Conservation (phyloP, 441 rosid species). For the Croton laevigatus region DNA sequence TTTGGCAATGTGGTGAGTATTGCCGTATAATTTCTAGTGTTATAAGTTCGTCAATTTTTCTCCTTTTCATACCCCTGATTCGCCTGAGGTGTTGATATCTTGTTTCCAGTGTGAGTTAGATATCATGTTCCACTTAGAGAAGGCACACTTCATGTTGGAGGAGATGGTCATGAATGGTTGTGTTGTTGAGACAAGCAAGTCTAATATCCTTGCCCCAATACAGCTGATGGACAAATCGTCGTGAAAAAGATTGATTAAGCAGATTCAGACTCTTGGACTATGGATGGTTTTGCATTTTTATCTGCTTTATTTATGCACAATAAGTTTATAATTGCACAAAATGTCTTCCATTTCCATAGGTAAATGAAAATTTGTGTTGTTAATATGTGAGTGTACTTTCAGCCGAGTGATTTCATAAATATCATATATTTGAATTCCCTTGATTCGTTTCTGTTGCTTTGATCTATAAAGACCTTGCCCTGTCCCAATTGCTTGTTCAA, state of each 20-base stretch:
- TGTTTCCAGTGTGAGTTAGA: conserved; percentile 77
- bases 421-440: neutral
- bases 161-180: conserved; percentile 98
- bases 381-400: neutral
- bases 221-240: conserved; percentile 79
- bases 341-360: neutral
- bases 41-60: neutral
- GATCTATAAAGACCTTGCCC: no score
- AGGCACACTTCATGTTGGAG: conserved; percentile 96
- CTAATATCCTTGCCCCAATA: conserved; percentile 68
- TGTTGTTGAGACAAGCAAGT: conserved; percentile 84
- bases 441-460: neutral
- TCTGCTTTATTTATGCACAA: conserved; percentile 15
- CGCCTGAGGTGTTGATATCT: conserved; percentile 5
- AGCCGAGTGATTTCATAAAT: neutral
- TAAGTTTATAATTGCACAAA: conserved; percentile 5
- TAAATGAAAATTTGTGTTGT: neutral
- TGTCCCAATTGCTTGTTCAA: no score
- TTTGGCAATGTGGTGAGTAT: conserved; percentile 79
- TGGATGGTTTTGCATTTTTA: neutral
- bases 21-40: neutral
- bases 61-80: neutral
- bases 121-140: conserved; percentile 95
- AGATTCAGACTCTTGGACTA: conserved; percentile 2
- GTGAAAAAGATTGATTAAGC: conserved; percentile 15